Base-by-base conservation (phyloP, 225 moss, liverwort and hornwort species). In the Anthoceros angustus region DNA sequence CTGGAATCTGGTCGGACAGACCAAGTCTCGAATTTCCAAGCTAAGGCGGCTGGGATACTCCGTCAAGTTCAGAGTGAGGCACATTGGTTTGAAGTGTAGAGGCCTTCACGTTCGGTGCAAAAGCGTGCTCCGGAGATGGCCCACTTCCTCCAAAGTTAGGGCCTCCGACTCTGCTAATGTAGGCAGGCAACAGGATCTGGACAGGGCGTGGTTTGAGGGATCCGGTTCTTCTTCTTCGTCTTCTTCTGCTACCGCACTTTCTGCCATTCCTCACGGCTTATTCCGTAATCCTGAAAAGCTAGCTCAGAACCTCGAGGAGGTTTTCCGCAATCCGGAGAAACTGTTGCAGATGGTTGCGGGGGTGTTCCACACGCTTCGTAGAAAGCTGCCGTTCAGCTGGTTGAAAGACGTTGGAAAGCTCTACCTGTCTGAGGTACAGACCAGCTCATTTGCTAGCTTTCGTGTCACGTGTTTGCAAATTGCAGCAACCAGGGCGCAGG, bases 201-300 rank as follows among this genome's bases (percentile, higher is more conserved):
- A 20, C 49, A 50, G 20, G 3, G 16, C 4, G 49, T 50, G 4
- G n/a, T n/a, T n/a, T n/a, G 14, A 50, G 16, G 20, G 49, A 20
- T 50, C 49, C 49, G 10, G 10, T 16, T 7, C 10, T 4, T 20
- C 49, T 5, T 14, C 49, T 7, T 50, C 49, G 16, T 20, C 49
- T 50, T 20, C n/a, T n/a, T n/a, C n/a, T n/a, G n/a, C n/a, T n/a
- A n/a, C n/a, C n/a, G n/a, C 16, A 50, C 49, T 20, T 11, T 50
- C 16, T 20, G 15, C 49, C 49, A 50, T 14, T 20, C 8, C 49
- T 20, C 49, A 50, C 5, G 5, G 6, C 49, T 20, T 50, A 20
- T 50, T 50, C 49, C 49, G 20, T 20, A 16, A 50, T 50, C 49
- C 49, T 50, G 49, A 50, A 11, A 50, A 50, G 49, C 49, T 50